A percentile compares a stretch with the other conserved stretches of the same genome.
Evolutionary conservation across 805 yeast genomes (phyloP).

Genomic region (Ogataea angusta): DNA sequence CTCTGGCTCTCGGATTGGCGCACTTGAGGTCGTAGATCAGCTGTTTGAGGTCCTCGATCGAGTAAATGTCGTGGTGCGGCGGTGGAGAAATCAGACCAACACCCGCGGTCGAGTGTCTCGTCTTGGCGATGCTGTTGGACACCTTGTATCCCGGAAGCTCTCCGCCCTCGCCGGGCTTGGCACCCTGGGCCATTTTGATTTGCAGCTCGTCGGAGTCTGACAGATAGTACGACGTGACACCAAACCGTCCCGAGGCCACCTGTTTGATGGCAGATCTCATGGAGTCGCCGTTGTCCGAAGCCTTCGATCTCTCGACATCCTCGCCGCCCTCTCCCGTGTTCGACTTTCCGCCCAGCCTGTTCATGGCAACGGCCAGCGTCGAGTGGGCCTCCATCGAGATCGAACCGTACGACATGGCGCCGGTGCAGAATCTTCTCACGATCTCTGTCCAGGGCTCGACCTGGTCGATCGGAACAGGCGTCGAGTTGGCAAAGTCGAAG

Average conservation of each 20-base stretch:
- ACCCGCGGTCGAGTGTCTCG: constrained; percentile 95
- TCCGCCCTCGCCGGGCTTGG: constrained; percentile 99
- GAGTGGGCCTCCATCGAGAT: constrained; percentile 98
- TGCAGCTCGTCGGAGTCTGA: constrained; percentile 97
- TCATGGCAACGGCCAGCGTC: constrained; percentile 97
- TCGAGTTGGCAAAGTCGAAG: constrained; percentile 71
- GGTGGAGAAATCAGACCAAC: constrained; percentile 98
- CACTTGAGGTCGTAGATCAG: constrained; percentile 94
- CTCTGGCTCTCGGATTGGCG: constrained; percentile 94
- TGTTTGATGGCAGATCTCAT: constrained; percentile 99
- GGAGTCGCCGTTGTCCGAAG: constrained; percentile 85
- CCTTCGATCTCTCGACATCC: constrained; percentile 84
- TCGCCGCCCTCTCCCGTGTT: constrained; percentile 99
- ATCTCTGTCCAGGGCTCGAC: constrained; percentile 99
- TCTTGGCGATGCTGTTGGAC: constrained; percentile 80
- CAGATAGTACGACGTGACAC: constrained; percentile 92
- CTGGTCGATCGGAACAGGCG: constrained; percentile 89
- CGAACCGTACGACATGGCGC: constrained; percentile 99
- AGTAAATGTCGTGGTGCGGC: constrained; percentile 97
- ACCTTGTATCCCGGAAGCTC: constrained; percentile 96
- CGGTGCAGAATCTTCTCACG: constrained; percentile 96
- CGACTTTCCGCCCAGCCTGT: constrained; percentile 94
- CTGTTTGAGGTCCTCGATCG: constrained; percentile 96
- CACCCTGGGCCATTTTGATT: constrained; percentile 99
- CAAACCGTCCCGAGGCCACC: constrained; percentile 96